Evolutionary conservation across 2,329 filamentous ascomycete genomes (phyloP), one percentile per base, ranked within the genome.

Genomic region (Microdochium paspali): DNA sequence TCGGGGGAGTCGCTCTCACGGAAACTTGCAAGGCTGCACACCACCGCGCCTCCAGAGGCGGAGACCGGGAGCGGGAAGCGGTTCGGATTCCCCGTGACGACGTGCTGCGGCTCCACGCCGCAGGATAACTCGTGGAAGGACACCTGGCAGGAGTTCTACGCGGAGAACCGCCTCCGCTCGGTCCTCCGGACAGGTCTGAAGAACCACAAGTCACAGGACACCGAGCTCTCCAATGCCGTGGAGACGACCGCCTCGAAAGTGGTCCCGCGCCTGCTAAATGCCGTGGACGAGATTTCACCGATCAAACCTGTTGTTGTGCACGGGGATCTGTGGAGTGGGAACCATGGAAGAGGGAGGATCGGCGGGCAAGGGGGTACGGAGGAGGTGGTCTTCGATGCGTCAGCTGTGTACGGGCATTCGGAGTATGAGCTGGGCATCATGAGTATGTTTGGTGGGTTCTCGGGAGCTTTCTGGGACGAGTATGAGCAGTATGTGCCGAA

Each of bases 381-480:
- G 54, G 84, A 90, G 53, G 80, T 95, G 1, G 79, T 95, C 1
- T 96, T 82, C 60, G 91, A 96, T 60, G 82, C 90, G 0, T 85
- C 84, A 2, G 77, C 81, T 39, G 86, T 85, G 53, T 96, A 94
- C 60, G 88, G 84, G 1, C 90, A 96, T 62, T 85, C 77, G 2
- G 91, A 97, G 69, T 96, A 84, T 64, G 91, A 96, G 55, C 69
- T 95, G 46, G 91, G 91, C 1, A 95, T 95, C 54, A 96, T 96
- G 90, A 79, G 77, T 46, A 95, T 96, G 90, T 97, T 96, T 74
- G 90, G 90, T 0, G 91, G 91, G 0, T 95, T 94, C 64, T 82
- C 82, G 1, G 57, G 64, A 0, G 64, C 60, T 1, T 95, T 95
- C 58, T 82, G 86, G 73, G 74, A 74, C 26, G 87, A 93, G 61